Conservation (phyloP, 805 yeast species). For the Maudiozyma pseudohumilis region DNA sequence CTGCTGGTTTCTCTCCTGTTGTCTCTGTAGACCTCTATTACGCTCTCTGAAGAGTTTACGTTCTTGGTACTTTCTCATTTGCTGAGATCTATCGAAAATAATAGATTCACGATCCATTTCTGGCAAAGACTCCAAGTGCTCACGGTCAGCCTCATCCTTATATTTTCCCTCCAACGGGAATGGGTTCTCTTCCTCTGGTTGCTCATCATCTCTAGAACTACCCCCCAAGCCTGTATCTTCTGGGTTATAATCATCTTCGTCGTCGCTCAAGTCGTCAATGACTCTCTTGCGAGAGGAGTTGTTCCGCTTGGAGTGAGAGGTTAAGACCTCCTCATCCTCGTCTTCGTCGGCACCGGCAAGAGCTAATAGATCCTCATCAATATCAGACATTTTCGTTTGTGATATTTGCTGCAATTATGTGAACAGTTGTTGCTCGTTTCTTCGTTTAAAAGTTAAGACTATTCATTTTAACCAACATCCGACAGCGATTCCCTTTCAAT, state of each 20-base stretch:
- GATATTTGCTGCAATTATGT: background rate
- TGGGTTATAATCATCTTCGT: conserved; percentile 34
- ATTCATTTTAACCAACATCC: too few relatives aligned
- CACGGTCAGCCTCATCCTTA: conserved; percentile 72
- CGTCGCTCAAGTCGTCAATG: conserved; percentile 23
- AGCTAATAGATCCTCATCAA: conserved; percentile 93
- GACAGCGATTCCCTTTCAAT: too few relatives aligned
- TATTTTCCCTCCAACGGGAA: conserved; percentile 91
- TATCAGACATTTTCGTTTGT: conserved; percentile 55
- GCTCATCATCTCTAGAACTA: conserved; percentile 30
- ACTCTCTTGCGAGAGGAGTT: conserved; percentile 28
- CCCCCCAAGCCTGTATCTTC: conserved; percentile 13
- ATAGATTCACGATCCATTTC: conserved; percentile 89
- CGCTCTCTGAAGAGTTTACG: conserved; percentile 75
- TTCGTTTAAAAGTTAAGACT: too few relatives aligned
- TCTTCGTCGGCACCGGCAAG: conserved; percentile 74
- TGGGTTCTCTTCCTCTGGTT: conserved; percentile 49
- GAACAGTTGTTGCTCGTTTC: too few relatives aligned
- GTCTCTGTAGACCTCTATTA: conserved; percentile 40
- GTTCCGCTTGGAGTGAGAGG: conserved; percentile 22
- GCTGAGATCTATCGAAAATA: conserved; percentile 86
- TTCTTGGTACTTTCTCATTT: conserved; percentile 80
- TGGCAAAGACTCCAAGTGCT: conserved; percentile 55
- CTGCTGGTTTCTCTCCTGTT: conserved; percentile 21
- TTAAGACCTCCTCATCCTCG: conserved; percentile 30